These are phyloP conservation scores for Prunus mume DNA, from an alignment of 306 rosid species.

Conservation along the genomic window DNA sequence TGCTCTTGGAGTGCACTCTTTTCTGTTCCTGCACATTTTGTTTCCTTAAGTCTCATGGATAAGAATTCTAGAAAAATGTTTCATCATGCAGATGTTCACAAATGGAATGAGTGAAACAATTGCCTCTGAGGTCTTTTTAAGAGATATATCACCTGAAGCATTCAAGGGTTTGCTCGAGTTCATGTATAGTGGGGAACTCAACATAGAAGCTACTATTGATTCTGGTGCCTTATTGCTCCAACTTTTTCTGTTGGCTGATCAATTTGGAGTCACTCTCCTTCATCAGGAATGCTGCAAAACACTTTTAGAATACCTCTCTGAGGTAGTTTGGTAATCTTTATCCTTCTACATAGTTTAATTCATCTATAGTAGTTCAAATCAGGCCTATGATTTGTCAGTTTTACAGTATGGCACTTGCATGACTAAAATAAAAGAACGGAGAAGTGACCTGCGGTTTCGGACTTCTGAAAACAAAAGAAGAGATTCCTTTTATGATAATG, in stretches of 20 bases:
- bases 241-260: conserved; percentile 83
- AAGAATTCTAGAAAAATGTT: conserved; percentile 11
- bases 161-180: conserved; percentile 74
- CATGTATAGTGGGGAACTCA: conserved; percentile 71
- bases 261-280: conserved; percentile 83
- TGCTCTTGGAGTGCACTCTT: not conserved
- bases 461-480: conserved; percentile 74
- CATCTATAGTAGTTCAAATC: conserved; percentile 22
- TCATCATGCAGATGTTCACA: conserved; percentile 79
- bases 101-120: conserved; percentile 96
- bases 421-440: conserved; percentile 54
- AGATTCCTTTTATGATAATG: conserved; percentile 53
- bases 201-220: conserved; percentile 43
- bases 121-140: conserved; percentile 63
- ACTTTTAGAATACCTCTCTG: conserved; percentile 82
- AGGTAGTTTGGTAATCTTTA: conserved; percentile 64
- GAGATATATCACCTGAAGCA: conserved; percentile 82
- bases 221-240: conserved; percentile 69
- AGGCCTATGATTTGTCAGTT: conserved; percentile 28
- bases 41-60: not conserved
- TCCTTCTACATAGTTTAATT: conserved; percentile 17
- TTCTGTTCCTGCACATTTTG: not conserved
- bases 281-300: conserved; percentile 91
- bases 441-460: conserved; percentile 69
- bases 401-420: conserved; percentile 37